A percentile compares a stretch with the other conserved stretches of the same genome.
These are phyloP conservation scores for Aspergillus campestris DNA, from an alignment of 495 filamentous ascomycete species.

Conservation along the genomic window DNA sequence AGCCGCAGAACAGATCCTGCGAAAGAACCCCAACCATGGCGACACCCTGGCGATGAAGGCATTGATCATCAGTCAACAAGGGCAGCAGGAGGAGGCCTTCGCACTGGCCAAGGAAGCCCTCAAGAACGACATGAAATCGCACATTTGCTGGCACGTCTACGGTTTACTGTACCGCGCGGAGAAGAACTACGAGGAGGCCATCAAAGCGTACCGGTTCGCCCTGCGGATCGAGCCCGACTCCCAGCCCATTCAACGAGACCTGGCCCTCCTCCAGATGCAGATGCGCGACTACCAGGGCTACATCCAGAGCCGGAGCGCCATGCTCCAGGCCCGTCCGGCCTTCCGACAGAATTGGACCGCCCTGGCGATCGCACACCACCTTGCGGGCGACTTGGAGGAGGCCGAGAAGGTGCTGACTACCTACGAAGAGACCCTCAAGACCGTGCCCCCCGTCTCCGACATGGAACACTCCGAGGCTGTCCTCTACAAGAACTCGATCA, in stretches of 20 bases:
- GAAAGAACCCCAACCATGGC: slow-evolving; percentile 89
- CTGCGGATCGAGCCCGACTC: slow-evolving; percentile 88
- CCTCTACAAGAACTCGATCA: slow-evolving; percentile 92
- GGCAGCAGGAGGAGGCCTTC: slow-evolving; percentile 89
- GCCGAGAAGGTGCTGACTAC: slow-evolving; percentile 87
- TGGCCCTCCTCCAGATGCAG: slow-evolving; percentile 89
- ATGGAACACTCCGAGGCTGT: slow-evolving; percentile 92
- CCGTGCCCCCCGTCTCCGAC: slow-evolving; percentile 63
- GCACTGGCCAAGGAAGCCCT: slow-evolving; percentile 83
- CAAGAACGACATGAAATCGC: slow-evolving; percentile 93
- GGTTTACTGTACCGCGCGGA: slow-evolving; percentile 85
- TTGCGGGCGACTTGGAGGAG: slow-evolving; percentile 71
- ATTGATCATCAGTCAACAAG: slow-evolving; percentile 84
- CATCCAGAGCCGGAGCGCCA: slow-evolving; percentile 71
- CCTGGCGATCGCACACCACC: slow-evolving; percentile 83
- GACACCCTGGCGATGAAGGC: slow-evolving; percentile 99
- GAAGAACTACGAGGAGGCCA: slow-evolving; percentile 98
- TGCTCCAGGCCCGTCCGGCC: slow-evolving; percentile 73
- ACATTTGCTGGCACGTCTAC: slow-evolving; percentile 99
- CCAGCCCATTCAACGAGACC: slow-evolving; percentile 84
- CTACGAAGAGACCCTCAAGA: slow-evolving; percentile 86
- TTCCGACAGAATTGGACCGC: slow-evolving; percentile 93
- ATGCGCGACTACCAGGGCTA: slow-evolving; percentile 96
- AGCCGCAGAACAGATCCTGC: slow-evolving; percentile 86
- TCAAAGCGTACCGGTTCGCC: slow-evolving; percentile 97